phyloP scores from a whole-genome alignment of 257 asterid genomes.

The Gentiana straminea region DNA sequence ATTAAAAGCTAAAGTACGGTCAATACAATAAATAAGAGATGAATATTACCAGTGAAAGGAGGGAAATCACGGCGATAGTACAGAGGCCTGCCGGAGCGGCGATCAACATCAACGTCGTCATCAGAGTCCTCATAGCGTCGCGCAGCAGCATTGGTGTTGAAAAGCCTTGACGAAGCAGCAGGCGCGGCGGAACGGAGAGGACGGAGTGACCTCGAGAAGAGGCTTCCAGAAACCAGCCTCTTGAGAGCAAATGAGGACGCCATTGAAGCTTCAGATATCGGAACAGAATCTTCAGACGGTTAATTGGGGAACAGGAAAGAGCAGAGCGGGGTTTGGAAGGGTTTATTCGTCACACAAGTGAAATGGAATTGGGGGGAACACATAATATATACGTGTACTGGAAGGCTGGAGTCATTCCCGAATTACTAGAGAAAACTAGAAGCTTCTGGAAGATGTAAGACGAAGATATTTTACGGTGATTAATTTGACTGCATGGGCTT shows the following conservation, averaged over 20 bases:
- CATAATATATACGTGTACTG: no score
- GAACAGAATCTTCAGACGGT: neutral
- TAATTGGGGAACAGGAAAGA: neutral
- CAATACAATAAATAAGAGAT: neutral
- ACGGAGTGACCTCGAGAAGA: neutral
- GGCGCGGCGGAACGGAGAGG: slow-evolving; percentile 3
- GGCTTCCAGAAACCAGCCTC: slow-evolving; percentile 4
- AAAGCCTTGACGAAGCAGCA: neutral
- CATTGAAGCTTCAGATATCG: neutral
- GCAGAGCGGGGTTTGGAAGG: no score
- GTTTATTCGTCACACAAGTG: no score
- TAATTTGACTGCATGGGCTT: no score
- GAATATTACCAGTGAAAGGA: neutral
- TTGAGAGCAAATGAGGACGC: slow-evolving; percentile 10
- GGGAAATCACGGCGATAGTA: neutral
- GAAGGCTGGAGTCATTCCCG: no score
- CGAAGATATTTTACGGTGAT: no score
- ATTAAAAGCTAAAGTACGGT: no score
- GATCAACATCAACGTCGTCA: slow-evolving; percentile 1
- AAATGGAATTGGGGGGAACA: no score
- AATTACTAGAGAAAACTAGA: no score
- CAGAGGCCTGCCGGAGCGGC: neutral
- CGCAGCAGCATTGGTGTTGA: slow-evolving; percentile 3
- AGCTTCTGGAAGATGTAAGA: no score
- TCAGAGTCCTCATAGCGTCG: neutral